Conservation (phyloP, 2,329 filamentous ascomycete genomes). For the Teratosphaeria viscida region DNA sequence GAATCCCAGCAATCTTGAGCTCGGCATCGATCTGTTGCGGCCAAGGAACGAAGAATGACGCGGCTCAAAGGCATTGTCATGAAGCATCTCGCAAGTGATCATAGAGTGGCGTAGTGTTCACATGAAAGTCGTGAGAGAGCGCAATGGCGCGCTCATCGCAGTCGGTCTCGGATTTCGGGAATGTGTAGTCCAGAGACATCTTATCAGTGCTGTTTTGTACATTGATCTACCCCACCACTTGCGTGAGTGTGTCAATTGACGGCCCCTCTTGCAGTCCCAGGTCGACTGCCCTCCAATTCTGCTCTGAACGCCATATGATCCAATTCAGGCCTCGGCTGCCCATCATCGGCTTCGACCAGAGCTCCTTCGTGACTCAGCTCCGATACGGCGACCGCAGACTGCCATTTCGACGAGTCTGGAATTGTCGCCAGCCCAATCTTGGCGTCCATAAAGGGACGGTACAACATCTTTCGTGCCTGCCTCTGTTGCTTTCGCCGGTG, state of each 20-base stretch:
- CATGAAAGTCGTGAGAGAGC: too few species aligned
- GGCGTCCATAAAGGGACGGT: background rate
- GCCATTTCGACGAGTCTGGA: background rate
- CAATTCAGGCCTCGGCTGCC: background rate
- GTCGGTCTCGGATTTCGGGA: too few species aligned
- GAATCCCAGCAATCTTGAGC: too few species aligned
- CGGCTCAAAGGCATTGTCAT: too few species aligned
- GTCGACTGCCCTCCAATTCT: conserved; percentile 1
- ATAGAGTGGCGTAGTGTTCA: too few species aligned
- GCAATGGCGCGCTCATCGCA: too few species aligned
- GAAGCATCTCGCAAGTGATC: too few species aligned
- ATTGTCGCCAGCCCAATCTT: background rate
- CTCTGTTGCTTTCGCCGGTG: background rate
- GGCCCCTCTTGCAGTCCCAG: background rate
- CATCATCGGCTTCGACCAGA: background rate
- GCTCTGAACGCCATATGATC: conserved; percentile 1
- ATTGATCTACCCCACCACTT: background rate
- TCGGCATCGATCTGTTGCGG: too few species aligned
- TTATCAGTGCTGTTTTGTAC: background rate
- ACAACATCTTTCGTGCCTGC: background rate
- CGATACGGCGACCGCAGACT: background rate
- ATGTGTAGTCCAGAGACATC: too few species aligned
- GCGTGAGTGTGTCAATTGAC: background rate
- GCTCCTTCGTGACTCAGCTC: background rate
- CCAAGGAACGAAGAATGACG: too few species aligned